Percentiles rank a stretch among this genome's conserved stretches.
phyloP scores from a whole-genome alignment of 148 eudicot species.

The Amaranthus palmeri region DNA sequence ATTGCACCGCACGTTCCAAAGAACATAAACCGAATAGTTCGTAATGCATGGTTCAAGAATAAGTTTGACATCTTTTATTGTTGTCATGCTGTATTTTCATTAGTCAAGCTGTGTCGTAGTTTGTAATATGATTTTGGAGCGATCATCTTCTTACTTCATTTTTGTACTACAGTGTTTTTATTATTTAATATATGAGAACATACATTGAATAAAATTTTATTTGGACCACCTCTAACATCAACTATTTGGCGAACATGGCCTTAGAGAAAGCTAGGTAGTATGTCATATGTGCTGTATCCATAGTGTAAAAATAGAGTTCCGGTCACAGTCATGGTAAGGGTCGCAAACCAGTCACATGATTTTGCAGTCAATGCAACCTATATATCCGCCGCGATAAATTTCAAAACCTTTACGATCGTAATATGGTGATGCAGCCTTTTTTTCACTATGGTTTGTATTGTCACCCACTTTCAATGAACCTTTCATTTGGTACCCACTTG shows the following conservation, averaged over 20 bases:
- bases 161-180: not conserved
- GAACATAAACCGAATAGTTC: not conserved
- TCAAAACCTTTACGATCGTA: too few relatives aligned
- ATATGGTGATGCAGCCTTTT: too few relatives aligned
- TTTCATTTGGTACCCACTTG: not conserved
- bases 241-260: too few relatives aligned
- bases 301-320: not conserved
- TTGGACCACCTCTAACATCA: not conserved
- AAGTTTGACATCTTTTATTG: slow-evolving; percentile 5
- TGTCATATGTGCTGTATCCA: not conserved
- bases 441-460: too few relatives aligned
- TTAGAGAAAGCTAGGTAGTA: not conserved
- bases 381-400: too few relatives aligned
- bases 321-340: not conserved
- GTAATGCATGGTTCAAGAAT: not conserved
- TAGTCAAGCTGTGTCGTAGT: not conserved
- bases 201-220: not conserved
- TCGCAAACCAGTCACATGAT: not conserved
- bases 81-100: not conserved
- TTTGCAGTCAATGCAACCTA: not conserved
- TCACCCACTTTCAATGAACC: too few relatives aligned
- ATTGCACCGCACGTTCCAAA: not conserved
- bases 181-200: not conserved
- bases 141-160: too few relatives aligned
- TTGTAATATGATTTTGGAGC: not conserved